phyloP scores from a whole-genome alignment of 305 asterid species.

The Caryopteris hybrid region DNA sequence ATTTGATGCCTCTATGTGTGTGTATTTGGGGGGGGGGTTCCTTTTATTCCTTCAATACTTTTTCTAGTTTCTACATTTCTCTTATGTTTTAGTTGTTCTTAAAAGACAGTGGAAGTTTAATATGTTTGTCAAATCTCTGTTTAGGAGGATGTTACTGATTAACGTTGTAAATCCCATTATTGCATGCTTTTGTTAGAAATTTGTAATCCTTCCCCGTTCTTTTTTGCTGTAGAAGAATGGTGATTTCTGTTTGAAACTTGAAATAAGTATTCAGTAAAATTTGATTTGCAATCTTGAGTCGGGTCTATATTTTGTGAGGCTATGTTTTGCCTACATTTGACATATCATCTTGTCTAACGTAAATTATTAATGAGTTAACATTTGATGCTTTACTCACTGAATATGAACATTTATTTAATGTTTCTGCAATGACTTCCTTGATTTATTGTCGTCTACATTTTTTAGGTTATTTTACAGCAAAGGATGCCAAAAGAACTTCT shows the following conservation, averaged over 20 bases:
- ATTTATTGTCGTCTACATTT: conserved; percentile 8
- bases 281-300: not conserved
- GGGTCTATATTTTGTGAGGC: not conserved
- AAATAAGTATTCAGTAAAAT: not conserved
- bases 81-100: not conserved
- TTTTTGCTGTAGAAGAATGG: not conserved
- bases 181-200: not conserved
- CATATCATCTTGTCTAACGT: not conserved
- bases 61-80: not conserved
- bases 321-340: not conserved
- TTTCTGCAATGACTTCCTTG: conserved; percentile 1
- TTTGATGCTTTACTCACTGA: conserved; percentile 4
- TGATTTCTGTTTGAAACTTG: conserved; percentile 4
- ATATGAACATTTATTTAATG: conserved; percentile 7
- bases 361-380: not conserved
- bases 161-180: not conserved
- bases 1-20: not conserved
- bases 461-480: conserved; percentile 93
- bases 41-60: not conserved
- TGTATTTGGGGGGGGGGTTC: conserved; percentile 4
- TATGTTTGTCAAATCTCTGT: not conserved
- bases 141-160: not conserved
- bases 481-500: conserved; percentile 99
- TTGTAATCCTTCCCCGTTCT: not conserved
- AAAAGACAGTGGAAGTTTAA: not conserved